A percentile compares a stretch with the other conserved stretches of the same genome.
Conservation (phyloP, 179 eudicot species). For the Sideroxylon spinosum region DNA sequence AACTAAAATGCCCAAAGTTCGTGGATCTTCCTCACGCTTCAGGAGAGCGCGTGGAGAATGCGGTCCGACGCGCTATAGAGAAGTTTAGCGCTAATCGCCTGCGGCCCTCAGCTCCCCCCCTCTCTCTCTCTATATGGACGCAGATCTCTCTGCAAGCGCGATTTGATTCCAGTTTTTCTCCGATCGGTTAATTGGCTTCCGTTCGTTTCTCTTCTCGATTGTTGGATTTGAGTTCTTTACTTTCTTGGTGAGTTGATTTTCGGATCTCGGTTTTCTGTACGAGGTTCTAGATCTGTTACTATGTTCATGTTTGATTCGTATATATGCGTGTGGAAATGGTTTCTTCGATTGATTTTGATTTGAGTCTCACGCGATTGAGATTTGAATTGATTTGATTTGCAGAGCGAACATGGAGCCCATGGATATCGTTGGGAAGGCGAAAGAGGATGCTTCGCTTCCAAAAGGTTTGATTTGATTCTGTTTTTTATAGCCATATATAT, state of each 20-base stretch:
- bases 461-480: conserved; percentile 43
- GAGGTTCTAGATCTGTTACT: neutral
- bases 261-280: neutral
- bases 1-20: neutral
- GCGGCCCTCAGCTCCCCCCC: neutral
- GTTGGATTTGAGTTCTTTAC: neutral
- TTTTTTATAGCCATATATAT: neutral
- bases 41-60: neutral
- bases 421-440: conserved; percentile 75
- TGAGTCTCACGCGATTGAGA: neutral
- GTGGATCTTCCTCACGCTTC: neutral
- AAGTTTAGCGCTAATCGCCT: neutral
- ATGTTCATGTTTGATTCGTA: neutral
- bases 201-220: neutral
- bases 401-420: conserved; percentile 63
- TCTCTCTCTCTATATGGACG: neutral
- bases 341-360: neutral
- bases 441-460: conserved; percentile 86
- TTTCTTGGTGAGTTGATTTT: neutral
- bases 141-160: conserved; percentile 3
- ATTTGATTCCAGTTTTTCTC: neutral
- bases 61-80: neutral
- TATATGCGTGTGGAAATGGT: neutral
- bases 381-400: neutral
- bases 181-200: neutral